Base-by-base conservation (phyloP, 2,329 filamentous ascomycete species). In the Botrytis hyacinthi region DNA sequence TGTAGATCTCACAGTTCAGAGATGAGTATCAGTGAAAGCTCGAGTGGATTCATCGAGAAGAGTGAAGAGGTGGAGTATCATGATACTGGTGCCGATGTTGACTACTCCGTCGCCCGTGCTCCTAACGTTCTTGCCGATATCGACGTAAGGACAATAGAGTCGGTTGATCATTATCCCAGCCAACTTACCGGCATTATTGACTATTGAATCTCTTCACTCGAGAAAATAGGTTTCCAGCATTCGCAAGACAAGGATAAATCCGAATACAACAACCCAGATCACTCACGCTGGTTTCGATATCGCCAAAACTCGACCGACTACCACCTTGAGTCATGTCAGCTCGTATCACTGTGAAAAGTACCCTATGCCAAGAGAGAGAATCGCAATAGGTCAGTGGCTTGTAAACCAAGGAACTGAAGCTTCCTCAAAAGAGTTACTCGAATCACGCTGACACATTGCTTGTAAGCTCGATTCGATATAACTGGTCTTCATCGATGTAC, bases 161-260 rank as follows among this genome's bases (percentile, higher is more conserved):
- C 32, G 10, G 10, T 1, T 12, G 59, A 22, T 3, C 20, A 1
- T 37, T 37, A 9, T 37, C 32, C 26, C 4, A 22, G 26, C 22
- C 1, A 1, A 35, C 22, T 37, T 26, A 9, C 59, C 4, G 59
- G 37, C 37, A 61, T 10, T 26, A 26, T 61, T 61, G 20, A 61
- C 10, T 18, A 12, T 0, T 32, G 37, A 4, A 37, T 26, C 4
- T 14, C 12, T 37, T 26, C 22, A 37, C 20, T 61, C 2, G 32
- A 61, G 9, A 26, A 26, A 1, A 61, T 2, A 14, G 8, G 59
- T 61, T 8, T 61, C 20, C 10, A n/a, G 59, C 0, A 5, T 1
- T 10, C 35, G 6, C 3, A 26, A 20, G 59, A 32, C 9, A 20
- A 1, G 5, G 16, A n/a, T 3, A 0, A n/a, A 6, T 1, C 0